Base-by-base conservation (phyloP, 139 green algal species). In the Ulvella scutata region DNA sequence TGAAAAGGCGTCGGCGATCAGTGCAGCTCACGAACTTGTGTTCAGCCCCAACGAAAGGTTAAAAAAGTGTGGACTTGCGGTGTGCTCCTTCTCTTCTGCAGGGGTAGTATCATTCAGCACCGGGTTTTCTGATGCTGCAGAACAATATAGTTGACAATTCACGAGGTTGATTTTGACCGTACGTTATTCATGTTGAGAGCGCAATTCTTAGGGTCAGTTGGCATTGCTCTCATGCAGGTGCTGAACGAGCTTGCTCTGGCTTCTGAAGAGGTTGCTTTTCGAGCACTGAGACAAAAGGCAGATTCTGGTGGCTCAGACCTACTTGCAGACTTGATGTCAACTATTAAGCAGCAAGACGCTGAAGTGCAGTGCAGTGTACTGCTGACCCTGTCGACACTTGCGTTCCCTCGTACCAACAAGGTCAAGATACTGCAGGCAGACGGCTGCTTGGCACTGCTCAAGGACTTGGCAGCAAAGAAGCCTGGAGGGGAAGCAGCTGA, bases 361-460 rank as follows among this genome's bases (percentile, higher is more conserved):
- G 72, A 76, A 31, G 84, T 87, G 51, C 82, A 82, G 4, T 77
- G 76, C 9, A 75, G 80, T 6, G 81, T 85, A 1, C 84, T 94
- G 62, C 76, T 88, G 38, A 81, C 86, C 0, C 72, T 93, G 2
- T 86, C 86, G 38, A 87, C 83, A 77, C 80, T 91, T 38, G 84
- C 81, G 4, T 93, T 91, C 62, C 78, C 61, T 73, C 43, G 43
- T 1, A 38, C 80, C 4, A 89, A 90, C 83, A 79, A 82, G 37
- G 33, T 37, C 34, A 43, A 40, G 7, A 82, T 93, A 43, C 83
- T 88, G 62, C 37, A 74, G 35, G 61, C 74, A 28, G 59, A 91
- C 38, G 74, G 78, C 6, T 26, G 62, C 13, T 81, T 88, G 74
- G 85, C 85, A 21, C 61, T 76, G 35, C 43, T 31, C 9, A 37